Base-by-base conservation (phyloP, 208 protist genomes). In the Leishmania amazonensis region DNA sequence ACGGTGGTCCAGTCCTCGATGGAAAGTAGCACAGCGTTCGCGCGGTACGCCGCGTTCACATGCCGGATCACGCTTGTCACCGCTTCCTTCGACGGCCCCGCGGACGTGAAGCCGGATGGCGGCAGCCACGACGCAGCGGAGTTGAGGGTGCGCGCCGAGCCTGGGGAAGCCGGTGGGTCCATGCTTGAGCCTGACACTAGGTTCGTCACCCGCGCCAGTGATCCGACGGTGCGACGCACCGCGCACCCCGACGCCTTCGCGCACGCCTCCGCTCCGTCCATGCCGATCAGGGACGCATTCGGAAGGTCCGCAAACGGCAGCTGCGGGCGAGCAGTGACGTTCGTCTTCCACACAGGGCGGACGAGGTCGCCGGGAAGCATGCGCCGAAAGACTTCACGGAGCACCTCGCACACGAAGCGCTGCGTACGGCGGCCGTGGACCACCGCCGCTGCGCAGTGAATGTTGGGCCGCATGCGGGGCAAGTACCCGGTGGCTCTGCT, bases 311-410 rank as follows among this genome's bases (percentile, higher is more conserved):
- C 31, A 15, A 57, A 51, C 28, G 65, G 40, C 2, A 53, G 65
- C 51, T 54, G 53, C 51, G 70, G 68, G 24, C 11, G n/a, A 24
- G 54, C 54, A 42, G 73, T 13, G 9, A 9, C 6, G 28, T 1
- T 45, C 8, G 45, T 19, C 60, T 24, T 57, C 77, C 78, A 79
- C 53, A 64, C 67, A 1, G 83, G 78, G 11, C 3, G 45, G 62
- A 83, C 51, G 21, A 86, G 51, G 40, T 86, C 83, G 42, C 75
- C 67, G 9, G 57, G 78, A n/a, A 28, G 78, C 19, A 83, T 64
- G 78, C 38, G 77, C 24, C 24, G 3, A n/a, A 78, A 80, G 54
- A 65, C 83, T 13, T 83, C 58, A 35, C 78, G 72, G n/a, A 86
- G 71, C 31, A 74, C 74, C 21, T 74, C 62, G 42, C 31, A 76